Evolutionary conservation across 495 filamentous ascomycete species (phyloP).

Genomic region (Penicillium lagena): DNA sequence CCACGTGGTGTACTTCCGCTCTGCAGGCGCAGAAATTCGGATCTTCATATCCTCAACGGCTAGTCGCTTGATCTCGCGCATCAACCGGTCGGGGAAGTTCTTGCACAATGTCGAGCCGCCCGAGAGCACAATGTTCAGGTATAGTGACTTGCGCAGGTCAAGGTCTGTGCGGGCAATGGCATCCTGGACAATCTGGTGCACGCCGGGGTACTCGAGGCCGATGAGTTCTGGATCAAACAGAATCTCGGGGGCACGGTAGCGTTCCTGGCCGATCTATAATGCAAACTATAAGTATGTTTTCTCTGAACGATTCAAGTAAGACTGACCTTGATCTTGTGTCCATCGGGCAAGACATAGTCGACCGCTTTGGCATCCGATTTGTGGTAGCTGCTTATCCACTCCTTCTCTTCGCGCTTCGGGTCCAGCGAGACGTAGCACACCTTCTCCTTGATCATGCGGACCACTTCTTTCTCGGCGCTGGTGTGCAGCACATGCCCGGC

Average conservation of each 20-base stretch:
- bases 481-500: conserved; percentile 93
- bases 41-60: conserved; percentile 99
- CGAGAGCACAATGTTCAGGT: conserved; percentile 93
- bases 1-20: conserved; percentile 98
- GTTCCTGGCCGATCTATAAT: conserved; percentile 72
- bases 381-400: conserved; percentile 63
- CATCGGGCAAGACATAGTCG: conserved; percentile 87
- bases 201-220: conserved; percentile 91
- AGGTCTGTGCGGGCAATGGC: conserved; percentile 96
- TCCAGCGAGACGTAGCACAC: conserved; percentile 86
- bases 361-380: conserved; percentile 60
- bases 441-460: conserved; percentile 94
- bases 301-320: neutral
- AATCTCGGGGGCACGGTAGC: conserved; percentile 94
- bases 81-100: conserved; percentile 91
- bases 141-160: conserved; percentile 88
- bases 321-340: conserved; percentile 79
- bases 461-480: conserved; percentile 96
- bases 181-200: conserved; percentile 96
- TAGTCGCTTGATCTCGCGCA: conserved; percentile 85
- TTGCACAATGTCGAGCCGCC: conserved; percentile 87
- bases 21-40: conserved; percentile 95
- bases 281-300: neutral
- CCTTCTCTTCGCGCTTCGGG: conserved; percentile 90
- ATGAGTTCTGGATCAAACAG: conserved; percentile 97